Conservation (phyloP, 2,329 filamentous ascomycete species). For the Juglanconis juglandina region DNA sequence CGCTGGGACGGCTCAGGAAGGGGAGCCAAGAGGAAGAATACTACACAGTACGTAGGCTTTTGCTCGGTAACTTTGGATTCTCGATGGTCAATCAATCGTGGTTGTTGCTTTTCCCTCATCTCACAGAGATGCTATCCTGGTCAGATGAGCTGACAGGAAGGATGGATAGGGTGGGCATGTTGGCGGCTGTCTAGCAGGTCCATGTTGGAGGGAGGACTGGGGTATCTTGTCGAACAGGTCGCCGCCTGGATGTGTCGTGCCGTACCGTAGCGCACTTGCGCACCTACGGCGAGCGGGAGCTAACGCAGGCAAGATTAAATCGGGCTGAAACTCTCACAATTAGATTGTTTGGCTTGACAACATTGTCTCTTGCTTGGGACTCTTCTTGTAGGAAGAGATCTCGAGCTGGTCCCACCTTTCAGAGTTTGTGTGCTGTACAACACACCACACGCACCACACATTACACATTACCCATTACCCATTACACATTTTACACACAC, state of each 20-base stretch:
- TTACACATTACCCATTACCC: too few relatives aligned
- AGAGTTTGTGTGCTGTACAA: constrained; percentile 4
- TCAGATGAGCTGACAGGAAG: neutral
- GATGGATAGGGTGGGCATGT: neutral
- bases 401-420: constrained; percentile 8
- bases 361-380: neutral
- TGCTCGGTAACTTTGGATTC: neutral
- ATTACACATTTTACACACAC: too few relatives aligned
- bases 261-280: neutral
- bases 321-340: neutral
- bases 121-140: neutral
- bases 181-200: neutral
- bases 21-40: neutral
- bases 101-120: too few relatives aligned
- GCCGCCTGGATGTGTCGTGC: neutral
- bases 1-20: neutral
- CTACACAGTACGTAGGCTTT: neutral
- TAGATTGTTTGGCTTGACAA: neutral
- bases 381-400: neutral
- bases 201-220: neutral
- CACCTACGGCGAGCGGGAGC: constrained; percentile 2
- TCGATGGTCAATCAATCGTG: neutral
- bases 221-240: neutral
- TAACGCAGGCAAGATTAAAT: constrained; percentile 13
- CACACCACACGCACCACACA: neutral